Evolutionary conservation across 1,284 basidiomycete species (phyloP).

Genomic region (Apiotrichum siamense): DNA sequence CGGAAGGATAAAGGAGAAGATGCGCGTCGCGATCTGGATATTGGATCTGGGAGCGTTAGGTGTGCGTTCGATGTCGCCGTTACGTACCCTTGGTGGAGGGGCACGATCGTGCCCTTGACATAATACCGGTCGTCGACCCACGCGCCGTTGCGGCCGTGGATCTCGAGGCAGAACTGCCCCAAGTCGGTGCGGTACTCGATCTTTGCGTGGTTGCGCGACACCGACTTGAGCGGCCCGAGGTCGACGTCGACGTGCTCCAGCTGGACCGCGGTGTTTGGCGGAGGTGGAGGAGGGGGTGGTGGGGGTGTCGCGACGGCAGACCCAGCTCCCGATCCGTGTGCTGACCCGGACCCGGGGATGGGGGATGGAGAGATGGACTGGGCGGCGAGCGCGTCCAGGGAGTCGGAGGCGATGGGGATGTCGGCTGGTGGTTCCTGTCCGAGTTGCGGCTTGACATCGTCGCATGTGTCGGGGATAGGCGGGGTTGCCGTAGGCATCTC

Average conservation of each 20-base stretch:
- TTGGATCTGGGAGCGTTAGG: conserved; percentile 64
- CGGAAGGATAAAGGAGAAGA: conserved; percentile 93
- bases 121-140: conserved; percentile 97
- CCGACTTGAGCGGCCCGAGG: conserved; percentile 91
- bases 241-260: conserved; percentile 79
- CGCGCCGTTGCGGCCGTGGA: conserved; percentile 90
- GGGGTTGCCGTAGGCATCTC: neutral
- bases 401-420: neutral
- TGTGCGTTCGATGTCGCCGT: neutral
- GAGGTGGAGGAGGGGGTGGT: conserved; percentile 33
- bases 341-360: neutral
- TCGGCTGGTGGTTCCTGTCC: neutral
- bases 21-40: conserved; percentile 96
- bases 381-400: neutral
- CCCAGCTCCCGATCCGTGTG: neutral
- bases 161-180: conserved; percentile 83
- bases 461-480: no score
- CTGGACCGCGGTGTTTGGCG: conserved; percentile 23
- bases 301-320: neutral
- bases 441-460: neutral
- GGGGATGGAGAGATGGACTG: neutral
- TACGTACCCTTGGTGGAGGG: conserved; percentile 69
- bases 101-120: conserved; percentile 75
- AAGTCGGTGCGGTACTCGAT: conserved; percentile 61
- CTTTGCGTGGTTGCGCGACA: conserved; percentile 90